Conservation (phyloP, 2,329 filamentous ascomycete species). For the Aspergillus brunneoviolaceus region DNA sequence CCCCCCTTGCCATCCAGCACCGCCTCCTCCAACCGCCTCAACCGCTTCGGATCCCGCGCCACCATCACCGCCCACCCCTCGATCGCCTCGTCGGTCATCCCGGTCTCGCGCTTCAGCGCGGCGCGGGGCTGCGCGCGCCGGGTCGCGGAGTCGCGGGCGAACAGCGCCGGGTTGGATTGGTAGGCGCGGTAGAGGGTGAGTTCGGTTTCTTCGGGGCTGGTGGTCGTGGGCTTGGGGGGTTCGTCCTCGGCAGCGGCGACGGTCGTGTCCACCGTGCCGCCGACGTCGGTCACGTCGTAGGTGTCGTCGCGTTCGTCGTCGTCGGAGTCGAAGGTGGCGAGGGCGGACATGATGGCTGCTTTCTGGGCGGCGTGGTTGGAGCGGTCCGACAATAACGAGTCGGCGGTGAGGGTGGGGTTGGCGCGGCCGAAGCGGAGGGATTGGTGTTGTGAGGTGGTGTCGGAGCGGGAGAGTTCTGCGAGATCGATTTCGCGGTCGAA, state of each 20-base stretch:
- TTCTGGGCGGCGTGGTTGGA: slow-evolving; percentile 66
- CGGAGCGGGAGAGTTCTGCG: slow-evolving; percentile 65
- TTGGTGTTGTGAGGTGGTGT: background rate
- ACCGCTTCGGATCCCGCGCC: slow-evolving; percentile 65
- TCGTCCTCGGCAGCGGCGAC: slow-evolving; percentile 48
- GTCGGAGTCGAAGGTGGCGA: slow-evolving; percentile 86
- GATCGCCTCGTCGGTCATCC: slow-evolving; percentile 89
- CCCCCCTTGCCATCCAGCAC: slow-evolving; percentile 55
- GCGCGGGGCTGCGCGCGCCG: slow-evolving; percentile 63
- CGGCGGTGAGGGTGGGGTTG: slow-evolving; percentile 63
- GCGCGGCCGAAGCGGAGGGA: slow-evolving; percentile 72
- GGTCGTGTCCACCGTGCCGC: slow-evolving; percentile 73
- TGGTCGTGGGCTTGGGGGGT: slow-evolving; percentile 42
- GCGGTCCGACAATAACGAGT: slow-evolving; percentile 67
- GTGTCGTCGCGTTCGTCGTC: slow-evolving; percentile 97
- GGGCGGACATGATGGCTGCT: slow-evolving; percentile 81
- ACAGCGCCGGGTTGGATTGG: slow-evolving; percentile 62
- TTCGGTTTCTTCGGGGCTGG: slow-evolving; percentile 51
- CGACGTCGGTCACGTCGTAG: slow-evolving; percentile 89
- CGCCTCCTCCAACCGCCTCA: slow-evolving; percentile 69
- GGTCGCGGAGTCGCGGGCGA: slow-evolving; percentile 69
- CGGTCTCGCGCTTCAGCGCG: slow-evolving; percentile 70
- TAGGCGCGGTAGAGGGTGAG: slow-evolving; percentile 72
- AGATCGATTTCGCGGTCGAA: slow-evolving; percentile 76
- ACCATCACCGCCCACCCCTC: slow-evolving; percentile 95